Percentiles rank a stretch among this genome's conserved stretches.
These are phyloP conservation scores for Sugiyamaella novakii DNA, from an alignment of 1,139 yeast genomes.

Conservation along the genomic window DNA sequence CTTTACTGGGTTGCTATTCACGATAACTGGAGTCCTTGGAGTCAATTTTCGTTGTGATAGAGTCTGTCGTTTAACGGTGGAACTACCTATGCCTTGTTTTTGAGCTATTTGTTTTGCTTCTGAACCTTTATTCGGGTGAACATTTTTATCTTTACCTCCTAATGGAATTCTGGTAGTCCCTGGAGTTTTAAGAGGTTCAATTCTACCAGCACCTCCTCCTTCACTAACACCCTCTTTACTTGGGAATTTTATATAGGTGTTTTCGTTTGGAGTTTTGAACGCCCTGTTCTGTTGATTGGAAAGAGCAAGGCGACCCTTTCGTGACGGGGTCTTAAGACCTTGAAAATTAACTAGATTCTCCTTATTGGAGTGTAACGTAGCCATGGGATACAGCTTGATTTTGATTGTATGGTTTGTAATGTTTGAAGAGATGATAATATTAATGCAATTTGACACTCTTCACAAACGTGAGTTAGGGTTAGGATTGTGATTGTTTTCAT, in stretches of 20 bases:
- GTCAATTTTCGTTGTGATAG: conserved; percentile 5
- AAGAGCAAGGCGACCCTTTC: conserved; percentile 8
- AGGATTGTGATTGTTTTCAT: conserved; percentile 9
- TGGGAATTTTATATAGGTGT: conserved; percentile 21
- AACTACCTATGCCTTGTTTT: conserved; percentile 8
- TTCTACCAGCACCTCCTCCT: conserved; percentile 4
- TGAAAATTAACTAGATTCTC: conserved; percentile 32
- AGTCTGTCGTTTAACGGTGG: conserved; percentile 9
- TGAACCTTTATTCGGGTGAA: conserved; percentile 20
- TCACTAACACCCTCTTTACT: conserved; percentile 7
- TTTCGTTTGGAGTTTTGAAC: conserved; percentile 21
- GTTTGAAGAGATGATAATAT: background rate
- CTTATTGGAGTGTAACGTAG: conserved; percentile 30
- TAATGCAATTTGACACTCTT: too few relatives aligned
- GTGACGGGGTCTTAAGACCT: conserved; percentile 29
- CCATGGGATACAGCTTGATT: too few relatives aligned
- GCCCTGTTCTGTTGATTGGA: conserved; percentile 12
- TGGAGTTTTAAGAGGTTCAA: conserved; percentile 17
- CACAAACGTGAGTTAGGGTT: too few relatives aligned
- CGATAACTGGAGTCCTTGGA: conserved; percentile 16
- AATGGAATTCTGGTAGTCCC: conserved; percentile 30
- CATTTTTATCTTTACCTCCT: conserved; percentile 35
- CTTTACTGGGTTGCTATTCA: conserved; percentile 19
- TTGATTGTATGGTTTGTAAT: background rate
- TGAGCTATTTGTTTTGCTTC: conserved; percentile 10